phyloP scores from a whole-genome alignment of 2,329 filamentous ascomycete species.

The Scopulariopsis brevicaulis region DNA sequence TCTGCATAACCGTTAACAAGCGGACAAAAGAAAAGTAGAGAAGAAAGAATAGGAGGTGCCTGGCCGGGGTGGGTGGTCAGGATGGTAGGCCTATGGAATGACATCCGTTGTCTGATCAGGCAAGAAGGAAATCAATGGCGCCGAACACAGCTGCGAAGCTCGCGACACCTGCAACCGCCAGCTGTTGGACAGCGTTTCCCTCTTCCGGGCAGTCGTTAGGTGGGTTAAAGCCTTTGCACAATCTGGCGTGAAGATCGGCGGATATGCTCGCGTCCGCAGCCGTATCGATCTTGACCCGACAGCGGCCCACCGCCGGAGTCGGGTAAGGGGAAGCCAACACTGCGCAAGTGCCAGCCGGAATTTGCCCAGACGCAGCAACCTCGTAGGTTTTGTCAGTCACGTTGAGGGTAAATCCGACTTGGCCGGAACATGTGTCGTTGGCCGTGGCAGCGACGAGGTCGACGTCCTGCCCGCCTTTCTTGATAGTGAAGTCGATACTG shows the following conservation, averaged over 20 bases:
- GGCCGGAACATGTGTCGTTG: slow-evolving; percentile 10
- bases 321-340: slow-evolving; percentile 4
- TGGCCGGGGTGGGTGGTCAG: background rate
- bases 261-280: slow-evolving; percentile 10
- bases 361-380: background rate
- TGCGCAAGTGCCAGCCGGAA: slow-evolving; percentile 5
- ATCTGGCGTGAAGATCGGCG: slow-evolving; percentile 1
- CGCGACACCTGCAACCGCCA: slow-evolving; percentile 5
- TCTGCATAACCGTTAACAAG: too few species aligned
- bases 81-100: background rate
- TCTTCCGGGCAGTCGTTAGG: slow-evolving; percentile 9
- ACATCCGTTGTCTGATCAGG: slow-evolving; percentile 7
- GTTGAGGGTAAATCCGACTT: slow-evolving; percentile 5
- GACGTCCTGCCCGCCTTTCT: slow-evolving; percentile 28
- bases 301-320: slow-evolving; percentile 8
- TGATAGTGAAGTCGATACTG: slow-evolving; percentile 7
- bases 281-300: slow-evolving; percentile 9
- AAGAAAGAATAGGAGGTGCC: background rate
- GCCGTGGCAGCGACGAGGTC: slow-evolving; percentile 38
- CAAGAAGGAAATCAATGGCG: slow-evolving; percentile 6
- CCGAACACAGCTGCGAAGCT: slow-evolving; percentile 5
- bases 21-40: too few species aligned
- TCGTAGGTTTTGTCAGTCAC: slow-evolving; percentile 8
- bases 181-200: background rate
- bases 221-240: slow-evolving; percentile 6